Percentiles rank a stretch among this genome's conserved stretches.
Conservation (phyloP, 2,329 filamentous ascomycete genomes). For the Arthrobotrys pseudoclavata region DNA sequence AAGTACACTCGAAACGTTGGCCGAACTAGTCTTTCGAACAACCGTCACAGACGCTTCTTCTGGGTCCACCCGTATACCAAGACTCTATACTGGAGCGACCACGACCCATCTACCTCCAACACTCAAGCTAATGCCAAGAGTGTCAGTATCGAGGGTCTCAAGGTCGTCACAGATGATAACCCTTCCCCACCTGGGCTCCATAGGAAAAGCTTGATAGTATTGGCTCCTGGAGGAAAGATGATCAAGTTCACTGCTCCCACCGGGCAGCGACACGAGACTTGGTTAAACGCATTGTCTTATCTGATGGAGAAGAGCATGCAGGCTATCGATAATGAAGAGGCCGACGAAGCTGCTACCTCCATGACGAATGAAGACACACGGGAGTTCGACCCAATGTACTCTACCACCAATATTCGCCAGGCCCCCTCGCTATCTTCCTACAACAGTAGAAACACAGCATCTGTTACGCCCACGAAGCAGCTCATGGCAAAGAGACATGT, state of each 20-base stretch:
- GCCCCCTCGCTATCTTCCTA: slow-evolving; percentile 80
- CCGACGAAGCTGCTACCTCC: slow-evolving; percentile 66
- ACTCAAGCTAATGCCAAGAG: slow-evolving; percentile 82
- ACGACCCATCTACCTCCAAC: slow-evolving; percentile 84
- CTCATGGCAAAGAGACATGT: slow-evolving; percentile 57
- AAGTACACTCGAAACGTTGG: slow-evolving; percentile 97
- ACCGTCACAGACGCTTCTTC: slow-evolving; percentile 94
- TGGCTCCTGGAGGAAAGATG: slow-evolving; percentile 82
- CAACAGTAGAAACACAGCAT: slow-evolving; percentile 79
- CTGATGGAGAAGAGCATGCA: slow-evolving; percentile 81
- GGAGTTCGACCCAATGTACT: slow-evolving; percentile 82
- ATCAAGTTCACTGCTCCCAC: slow-evolving; percentile 96
- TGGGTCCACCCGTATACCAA: slow-evolving; percentile 99
- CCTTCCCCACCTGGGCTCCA: slow-evolving; percentile 94
- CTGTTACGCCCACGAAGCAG: slow-evolving; percentile 69
- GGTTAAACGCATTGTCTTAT: slow-evolving; percentile 97
- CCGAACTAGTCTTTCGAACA: slow-evolving; percentile 88
- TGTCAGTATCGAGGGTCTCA: slow-evolving; percentile 90
- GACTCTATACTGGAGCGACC: slow-evolving; percentile 95
- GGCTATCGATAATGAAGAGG: slow-evolving; percentile 70
- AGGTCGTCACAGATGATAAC: slow-evolving; percentile 93
- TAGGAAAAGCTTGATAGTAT: slow-evolving; percentile 89
- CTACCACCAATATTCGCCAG: slow-evolving; percentile 68
- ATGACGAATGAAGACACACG: slow-evolving; percentile 72
- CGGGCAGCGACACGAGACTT: slow-evolving; percentile 94